Evolutionary conservation across 106 monocot species (phyloP).

Genomic region (Apostasia shenzhenica): DNA sequence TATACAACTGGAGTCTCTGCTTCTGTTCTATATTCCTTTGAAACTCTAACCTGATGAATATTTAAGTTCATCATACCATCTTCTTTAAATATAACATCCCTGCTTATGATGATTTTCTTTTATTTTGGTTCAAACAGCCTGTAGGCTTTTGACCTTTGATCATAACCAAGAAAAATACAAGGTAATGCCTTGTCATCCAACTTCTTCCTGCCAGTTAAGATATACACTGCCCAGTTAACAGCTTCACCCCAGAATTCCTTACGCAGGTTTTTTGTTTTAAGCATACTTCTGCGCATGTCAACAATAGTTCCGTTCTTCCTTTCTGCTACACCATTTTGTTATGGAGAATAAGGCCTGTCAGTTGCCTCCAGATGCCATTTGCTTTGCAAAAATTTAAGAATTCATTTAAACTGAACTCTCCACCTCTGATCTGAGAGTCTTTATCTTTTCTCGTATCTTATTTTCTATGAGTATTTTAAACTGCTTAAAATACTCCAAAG

Average conservation of each 20-base stretch:
- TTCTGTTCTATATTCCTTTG: not conserved
- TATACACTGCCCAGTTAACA: not conserved
- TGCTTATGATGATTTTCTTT: not conserved
- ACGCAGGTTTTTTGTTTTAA: not conserved
- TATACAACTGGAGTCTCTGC: not conserved
- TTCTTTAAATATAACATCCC: not conserved
- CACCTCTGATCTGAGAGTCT: not conserved
- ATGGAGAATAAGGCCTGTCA: not conserved
- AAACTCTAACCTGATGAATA: not conserved
- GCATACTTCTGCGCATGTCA: not conserved
- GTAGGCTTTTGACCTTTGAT: not conserved
- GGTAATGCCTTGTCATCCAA: not conserved
- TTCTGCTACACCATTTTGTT: not conserved
- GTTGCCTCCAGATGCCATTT: not conserved
- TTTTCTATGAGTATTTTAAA: not conserved
- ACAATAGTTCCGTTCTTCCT: not conserved
- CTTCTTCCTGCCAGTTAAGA: not conserved
- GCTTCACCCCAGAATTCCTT: not conserved
- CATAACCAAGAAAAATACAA: not conserved
- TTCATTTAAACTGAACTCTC: not conserved
- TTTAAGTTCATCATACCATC: not conserved
- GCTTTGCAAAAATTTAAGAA: not conserved
- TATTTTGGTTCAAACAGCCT: not conserved
- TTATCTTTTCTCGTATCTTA: not conserved
- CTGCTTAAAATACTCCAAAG: not conserved